Conservation (phyloP, 306 rosid genomes). For the Senna tora region DNA sequence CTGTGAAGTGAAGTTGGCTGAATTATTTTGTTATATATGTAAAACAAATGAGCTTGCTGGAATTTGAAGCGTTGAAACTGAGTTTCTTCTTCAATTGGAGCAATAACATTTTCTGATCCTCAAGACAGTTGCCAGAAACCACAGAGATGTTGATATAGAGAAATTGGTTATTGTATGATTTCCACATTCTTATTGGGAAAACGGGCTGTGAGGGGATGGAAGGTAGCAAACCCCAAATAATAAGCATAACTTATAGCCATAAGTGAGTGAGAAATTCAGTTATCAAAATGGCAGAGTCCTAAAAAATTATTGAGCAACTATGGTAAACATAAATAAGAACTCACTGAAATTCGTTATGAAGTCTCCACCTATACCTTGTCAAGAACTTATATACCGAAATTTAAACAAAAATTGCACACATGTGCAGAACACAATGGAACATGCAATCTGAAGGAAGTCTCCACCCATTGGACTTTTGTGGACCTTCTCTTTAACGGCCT, state of each 20-base stretch:
- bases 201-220: too few relatives aligned
- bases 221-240: too few relatives aligned
- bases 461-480: background rate
- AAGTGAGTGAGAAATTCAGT: background rate
- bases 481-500: too few relatives aligned
- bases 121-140: background rate
- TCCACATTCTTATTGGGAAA: slow-evolving; percentile 34
- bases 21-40: too few relatives aligned
- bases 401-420: slow-evolving; percentile 37
- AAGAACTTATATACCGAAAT: slow-evolving; percentile 43
- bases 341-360: slow-evolving; percentile 23
- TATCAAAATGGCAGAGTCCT: background rate
- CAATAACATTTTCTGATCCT: slow-evolving; percentile 10
- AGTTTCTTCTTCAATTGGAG: slow-evolving; percentile 37
- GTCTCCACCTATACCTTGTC: slow-evolving; percentile 42
- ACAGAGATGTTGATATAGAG: background rate
- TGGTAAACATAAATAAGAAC: slow-evolving; percentile 26
- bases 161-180: too few relatives aligned
- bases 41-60: slow-evolving; percentile 44
- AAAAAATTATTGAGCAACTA: background rate
- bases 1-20: too few relatives aligned
- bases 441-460: slow-evolving; percentile 36
- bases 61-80: rapidly evolving
- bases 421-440: slow-evolving; percentile 36
- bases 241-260: too few relatives aligned